A percentile compares a stretch with the other conserved stretches of the same genome.
phyloP scores from a whole-genome alignment of 805 yeast genomes.

The Wickerhamiella kurtzmanii region DNA sequence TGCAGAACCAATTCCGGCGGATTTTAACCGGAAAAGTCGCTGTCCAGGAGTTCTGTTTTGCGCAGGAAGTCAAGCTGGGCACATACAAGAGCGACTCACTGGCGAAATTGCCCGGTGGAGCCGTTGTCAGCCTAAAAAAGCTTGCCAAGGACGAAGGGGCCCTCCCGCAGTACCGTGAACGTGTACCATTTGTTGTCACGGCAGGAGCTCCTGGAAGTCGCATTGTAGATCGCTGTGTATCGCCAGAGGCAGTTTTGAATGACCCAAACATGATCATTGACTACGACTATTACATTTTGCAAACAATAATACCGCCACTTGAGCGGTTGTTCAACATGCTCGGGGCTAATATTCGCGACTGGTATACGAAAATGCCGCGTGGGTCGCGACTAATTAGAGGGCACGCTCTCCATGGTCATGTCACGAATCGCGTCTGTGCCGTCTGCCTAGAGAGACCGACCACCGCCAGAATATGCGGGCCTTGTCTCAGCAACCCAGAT shows the following conservation, averaged over 20 bases:
- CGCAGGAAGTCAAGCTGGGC: constrained; percentile 79
- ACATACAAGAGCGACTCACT: constrained; percentile 57
- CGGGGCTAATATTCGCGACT: constrained; percentile 64
- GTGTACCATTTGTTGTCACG: constrained; percentile 76
- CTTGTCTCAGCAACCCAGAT: constrained; percentile 4
- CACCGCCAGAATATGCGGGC: constrained; percentile 2
- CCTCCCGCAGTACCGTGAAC: constrained; percentile 76
- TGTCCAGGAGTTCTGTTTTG: constrained; percentile 77
- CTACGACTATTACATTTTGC: constrained; percentile 69
- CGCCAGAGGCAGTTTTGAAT: constrained; percentile 61
- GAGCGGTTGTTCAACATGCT: constrained; percentile 68
- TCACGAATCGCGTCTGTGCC: constrained; percentile 10
- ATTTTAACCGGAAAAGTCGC: constrained; percentile 50
- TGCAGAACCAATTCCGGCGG: constrained; percentile 51
- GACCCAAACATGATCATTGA: constrained; percentile 41
- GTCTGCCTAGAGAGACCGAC: constrained; percentile 10
- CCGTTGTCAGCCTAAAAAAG: constrained; percentile 55
- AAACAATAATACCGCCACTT: constrained; percentile 78
- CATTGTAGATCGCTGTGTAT: constrained; percentile 60
- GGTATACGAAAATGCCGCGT: constrained; percentile 62
- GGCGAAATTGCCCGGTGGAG: constrained; percentile 70
- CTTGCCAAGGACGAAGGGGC: constrained; percentile 53
- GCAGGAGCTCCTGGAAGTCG: constrained; percentile 42
- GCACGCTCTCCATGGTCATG: constrained; percentile 1
- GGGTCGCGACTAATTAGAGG: not conserved